Percentiles rank a stretch among this genome's conserved stretches.
phyloP scores from a whole-genome alignment of 495 filamentous ascomycete species.

The Barbatosphaeria neglecta region DNA sequence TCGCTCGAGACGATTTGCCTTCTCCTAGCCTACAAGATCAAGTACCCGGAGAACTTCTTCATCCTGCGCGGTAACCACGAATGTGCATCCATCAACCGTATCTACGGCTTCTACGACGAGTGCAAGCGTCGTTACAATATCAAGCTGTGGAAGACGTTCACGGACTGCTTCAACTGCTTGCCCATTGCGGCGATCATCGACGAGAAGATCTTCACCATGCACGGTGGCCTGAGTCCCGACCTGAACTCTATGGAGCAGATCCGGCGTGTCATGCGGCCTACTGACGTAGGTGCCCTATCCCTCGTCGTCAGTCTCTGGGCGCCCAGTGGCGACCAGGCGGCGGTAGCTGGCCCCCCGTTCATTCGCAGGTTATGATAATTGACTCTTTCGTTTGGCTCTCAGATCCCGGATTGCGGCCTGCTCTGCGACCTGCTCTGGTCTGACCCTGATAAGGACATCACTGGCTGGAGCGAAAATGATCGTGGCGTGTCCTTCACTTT shows the following conservation, averaged over 20 bases:
- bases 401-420: constrained; percentile 98
- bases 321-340: no score
- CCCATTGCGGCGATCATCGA: constrained; percentile 99
- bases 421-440: constrained; percentile 98
- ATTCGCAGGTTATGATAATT: constrained; percentile 2
- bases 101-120: constrained; percentile 99
- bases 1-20: constrained; percentile 99
- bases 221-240: constrained; percentile 93
- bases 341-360: no score
- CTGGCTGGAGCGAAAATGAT: constrained; percentile 99
- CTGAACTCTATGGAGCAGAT: constrained; percentile 99
- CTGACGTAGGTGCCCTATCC: constrained; percentile 62
- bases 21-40: constrained; percentile 98
- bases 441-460: constrained; percentile 98
- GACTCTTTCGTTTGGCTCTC: constrained; percentile 20
- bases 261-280: constrained; percentile 94
- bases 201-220: constrained; percentile 99
- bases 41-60: constrained; percentile 99
- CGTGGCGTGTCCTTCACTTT: constrained; percentile 98
- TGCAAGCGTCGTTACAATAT: constrained; percentile 99
- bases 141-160: constrained; percentile 99
- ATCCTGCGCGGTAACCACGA: constrained; percentile 97
- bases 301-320: no score
- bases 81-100: constrained; percentile 98
- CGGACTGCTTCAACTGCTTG: constrained; percentile 98